These are phyloP conservation scores for Borealophlyctis nickersoniae DNA, from an alignment of 192 early-diverging fungal species.

Conservation along the genomic window DNA sequence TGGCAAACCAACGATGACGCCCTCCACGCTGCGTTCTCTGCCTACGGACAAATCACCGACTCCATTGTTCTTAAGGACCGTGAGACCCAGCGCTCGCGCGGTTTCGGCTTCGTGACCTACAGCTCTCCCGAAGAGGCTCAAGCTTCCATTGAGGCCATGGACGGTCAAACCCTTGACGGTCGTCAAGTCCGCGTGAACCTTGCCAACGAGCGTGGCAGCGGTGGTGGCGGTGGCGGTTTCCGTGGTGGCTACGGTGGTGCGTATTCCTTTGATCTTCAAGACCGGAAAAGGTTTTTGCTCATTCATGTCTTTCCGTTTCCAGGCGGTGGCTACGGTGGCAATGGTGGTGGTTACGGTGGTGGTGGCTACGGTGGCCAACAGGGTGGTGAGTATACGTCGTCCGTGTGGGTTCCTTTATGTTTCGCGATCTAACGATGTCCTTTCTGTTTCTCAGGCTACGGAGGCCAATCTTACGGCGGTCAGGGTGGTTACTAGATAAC, in stretches of 20 bases:
- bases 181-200: conserved; percentile 78
- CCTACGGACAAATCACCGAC: conserved; percentile 62
- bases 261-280: neutral
- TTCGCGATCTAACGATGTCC: too few relatives aligned
- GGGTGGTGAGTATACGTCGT: conserved; percentile 4
- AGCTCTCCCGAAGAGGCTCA: conserved; percentile 63
- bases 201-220: conserved; percentile 52
- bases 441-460: conserved; percentile 23
- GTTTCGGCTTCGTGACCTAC: conserved; percentile 84
- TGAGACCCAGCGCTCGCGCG: conserved; percentile 76
- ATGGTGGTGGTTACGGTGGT: conserved; percentile 18
- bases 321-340: conserved; percentile 14
- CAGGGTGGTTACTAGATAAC: conserved; percentile 17
- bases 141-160: conserved; percentile 62
- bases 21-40: conserved; percentile 57
- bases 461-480: conserved; percentile 21
- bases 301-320: neutral
- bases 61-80: conserved; percentile 68
- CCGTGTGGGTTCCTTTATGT: conserved; percentile 11
- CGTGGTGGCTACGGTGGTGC: conserved; percentile 41
- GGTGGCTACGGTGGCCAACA: conserved; percentile 9
- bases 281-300: neutral
- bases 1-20: conserved; percentile 63
- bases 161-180: conserved; percentile 72
- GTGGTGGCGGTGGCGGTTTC: conserved; percentile 38